Base-by-base conservation (phyloP, 164 flowering plant genomes). In the Amborella trichopoda region DNA sequence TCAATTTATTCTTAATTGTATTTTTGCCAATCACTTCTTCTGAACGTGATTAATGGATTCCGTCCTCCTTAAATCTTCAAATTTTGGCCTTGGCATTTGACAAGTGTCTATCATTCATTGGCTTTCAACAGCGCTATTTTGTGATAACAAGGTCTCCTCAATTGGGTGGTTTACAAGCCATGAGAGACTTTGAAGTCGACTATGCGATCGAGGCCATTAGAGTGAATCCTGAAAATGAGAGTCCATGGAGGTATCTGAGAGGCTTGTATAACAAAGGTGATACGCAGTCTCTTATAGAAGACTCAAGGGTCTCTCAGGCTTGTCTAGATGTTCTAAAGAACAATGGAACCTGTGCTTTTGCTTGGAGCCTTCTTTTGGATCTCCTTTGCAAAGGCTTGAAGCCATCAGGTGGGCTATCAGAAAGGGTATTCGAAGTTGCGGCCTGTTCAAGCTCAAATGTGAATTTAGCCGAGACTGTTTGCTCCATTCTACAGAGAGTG, bases 241-340 rank as follows among this genome's bases (percentile, higher is more conserved):
- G 99, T 44, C 82, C 99, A 13, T 88, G 96, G 96, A 75, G 94
- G 63, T 93, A 87, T 71, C 86, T 93, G 25, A 62, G 77, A 28
- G 99, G 96, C 28, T 79, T 93, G 24, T 85, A 70, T 71, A n/a
- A n/a, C n/a, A 75, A 77, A 38, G 78, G 63, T n/a, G 79, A 79
- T 26, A 49, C 49, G 9, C 48, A 54, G 40, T 61, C 72, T 16
- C 70, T 68, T 53, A 45, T 71, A 14, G 59, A 55, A 6, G 76
- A 84, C 54, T 62, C 78, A 5, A 63, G 53, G 28, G 63, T 88
- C 8, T 66, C 80, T 16, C 64, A 79, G 5, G 55, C 72, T 6
- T 79, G 86, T 58, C 44, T 83, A 60, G 69, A 77, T 49, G 78
- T 93, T 48, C 54, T 93, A 46, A 66, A 6, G 23, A 33, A 55